Percentiles rank a stretch among this genome's conserved stretches.
Conservation (phyloP, 2,329 filamentous ascomycete species). For the Cercospora berteroae region DNA sequence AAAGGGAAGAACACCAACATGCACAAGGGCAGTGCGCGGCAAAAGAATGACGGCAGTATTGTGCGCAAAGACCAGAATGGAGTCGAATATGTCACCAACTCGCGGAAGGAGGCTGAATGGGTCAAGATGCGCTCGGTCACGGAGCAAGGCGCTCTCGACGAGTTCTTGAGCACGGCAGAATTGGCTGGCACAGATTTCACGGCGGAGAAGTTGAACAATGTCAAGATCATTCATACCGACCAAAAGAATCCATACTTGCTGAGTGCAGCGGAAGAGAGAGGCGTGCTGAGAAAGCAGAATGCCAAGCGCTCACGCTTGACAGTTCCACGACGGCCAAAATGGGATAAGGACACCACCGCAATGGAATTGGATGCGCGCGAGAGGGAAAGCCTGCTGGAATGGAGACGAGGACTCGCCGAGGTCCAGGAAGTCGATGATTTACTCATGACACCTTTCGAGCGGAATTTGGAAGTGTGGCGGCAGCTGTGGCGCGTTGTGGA, state of each 20-base stretch:
- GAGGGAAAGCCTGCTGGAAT: constrained; percentile 76
- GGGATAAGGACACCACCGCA: constrained; percentile 82
- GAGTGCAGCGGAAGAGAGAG: constrained; percentile 78
- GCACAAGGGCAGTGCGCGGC: constrained; percentile 62
- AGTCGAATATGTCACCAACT: constrained; percentile 79
- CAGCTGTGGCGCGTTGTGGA: constrained; percentile 98
- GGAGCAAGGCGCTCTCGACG: constrained; percentile 92
- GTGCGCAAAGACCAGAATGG: constrained; percentile 36
- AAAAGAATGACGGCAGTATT: constrained; percentile 66
- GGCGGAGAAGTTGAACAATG: constrained; percentile 97
- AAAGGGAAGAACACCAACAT: constrained; percentile 84
- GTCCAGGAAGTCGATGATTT: constrained; percentile 91
- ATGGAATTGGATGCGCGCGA: constrained; percentile 77
- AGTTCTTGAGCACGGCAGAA: constrained; percentile 93
- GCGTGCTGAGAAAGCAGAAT: constrained; percentile 75
- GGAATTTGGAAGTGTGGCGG: constrained; percentile 96
- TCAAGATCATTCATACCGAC: constrained; percentile 97
- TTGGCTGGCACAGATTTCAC: constrained; percentile 98
- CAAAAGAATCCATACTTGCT: constrained; percentile 94
- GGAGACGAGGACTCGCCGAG: constrained; percentile 87
- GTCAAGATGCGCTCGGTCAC: constrained; percentile 99
- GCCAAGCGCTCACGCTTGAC: constrained; percentile 76
- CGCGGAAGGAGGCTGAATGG: constrained; percentile 87
- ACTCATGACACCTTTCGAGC: constrained; percentile 95
- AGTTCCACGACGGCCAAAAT: constrained; percentile 83